Evolutionary conservation across 768 basidiomycete species (phyloP), one percentile per base, ranked within the genome.

Genomic region (Mycena olivaceomarginata): DNA sequence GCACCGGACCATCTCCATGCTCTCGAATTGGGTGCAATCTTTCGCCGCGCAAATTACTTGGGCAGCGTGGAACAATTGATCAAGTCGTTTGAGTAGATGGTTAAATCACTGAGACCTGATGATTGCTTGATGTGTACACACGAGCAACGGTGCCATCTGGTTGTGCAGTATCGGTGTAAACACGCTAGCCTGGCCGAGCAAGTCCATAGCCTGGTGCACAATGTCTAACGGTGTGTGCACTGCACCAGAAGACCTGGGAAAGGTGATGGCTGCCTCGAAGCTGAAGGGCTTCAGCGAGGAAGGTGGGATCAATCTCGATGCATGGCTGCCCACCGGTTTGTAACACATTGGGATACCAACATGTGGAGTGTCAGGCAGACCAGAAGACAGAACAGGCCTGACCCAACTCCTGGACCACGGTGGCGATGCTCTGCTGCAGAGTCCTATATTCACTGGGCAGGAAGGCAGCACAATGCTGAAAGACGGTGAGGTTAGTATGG

Each of bases 201-300:
- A 84, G 64, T 7, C 80, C 77, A 22, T 67, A 53, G 3, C 77
- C 72, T 2, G 82, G 53, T 0, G 74, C 68, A 0, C 79, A 79
- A 4, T 79, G 77, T 0, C 79, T 69, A 18, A 77, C 25, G 13
- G 76, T 77, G 39, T 72, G 76, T 1, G 70, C 25, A 4, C 13
- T 13, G 45, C 62, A 13, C 20, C 41, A 3, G 56, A 76, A 67
- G 43, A 76, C 70, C 6, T 4, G 5, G 9, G 53, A 45, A 4
- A 76, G 64, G 20, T 67, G 64, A 18, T 53, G 31, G 2, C 43
- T 37, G 16, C 64, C 45, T 4, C 75, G 69, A 12, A 87, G 67
- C 0, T 79, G 62, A 13, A 85, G 70, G 0, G 86, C 85, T 12
- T 84, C 84, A 0, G 64, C 45, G 0, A 82, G 71, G 56, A 84